Evolutionary conservation across 2,329 filamentous ascomycete species (phyloP), one percentile per base, ranked within the genome.

Genomic region (Cryphonectria nitschkei): DNA sequence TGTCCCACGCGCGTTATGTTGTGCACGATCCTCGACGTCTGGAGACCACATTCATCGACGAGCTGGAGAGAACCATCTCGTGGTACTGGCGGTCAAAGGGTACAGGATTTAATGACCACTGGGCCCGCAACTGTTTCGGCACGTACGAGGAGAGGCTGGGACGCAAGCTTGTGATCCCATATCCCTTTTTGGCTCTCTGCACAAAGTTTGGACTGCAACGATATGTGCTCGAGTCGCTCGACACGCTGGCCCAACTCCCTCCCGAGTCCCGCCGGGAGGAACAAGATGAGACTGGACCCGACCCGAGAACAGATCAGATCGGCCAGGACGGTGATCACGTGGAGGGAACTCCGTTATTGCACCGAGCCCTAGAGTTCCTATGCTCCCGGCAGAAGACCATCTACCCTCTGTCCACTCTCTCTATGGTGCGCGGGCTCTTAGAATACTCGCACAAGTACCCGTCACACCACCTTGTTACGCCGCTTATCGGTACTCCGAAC

Each of bases 381-480:
- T 80, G 78, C 69, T 79, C 79, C 0, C 75, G 79, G 13, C 76
- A 78, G 58, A 78, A 77, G 61, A 79, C 79, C 6, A 79, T 81
- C 43, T 81, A 76, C 65, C 80, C 80, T 0, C 74, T 78, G 1
- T 81, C 80, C 0, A 74, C 76, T 39, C 77, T 77, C 3, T 41
- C 37, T 14, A 19, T 70, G 22, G 69, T 70, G 22, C 46, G 26
- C 29, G 56, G 56, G 0, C 74, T 81, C 2, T 73, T 81, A 29
- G n/a, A 50, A 16, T 66, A 56, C 34, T 70, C 65, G 3, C n/a
- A 19, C 9, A 64, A 64, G 19, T 68, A 68, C 29, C 62, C 56
- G 3, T 58, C 65, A 13, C 46, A 68, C 58, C 5, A 29, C 2
- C 56, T 39, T 41, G 29, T 70, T 22, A 37, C 46, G 4, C 52